Evolutionary conservation across 129 eudicot species (phyloP).

Genomic region (Flaveria trinervia): DNA sequence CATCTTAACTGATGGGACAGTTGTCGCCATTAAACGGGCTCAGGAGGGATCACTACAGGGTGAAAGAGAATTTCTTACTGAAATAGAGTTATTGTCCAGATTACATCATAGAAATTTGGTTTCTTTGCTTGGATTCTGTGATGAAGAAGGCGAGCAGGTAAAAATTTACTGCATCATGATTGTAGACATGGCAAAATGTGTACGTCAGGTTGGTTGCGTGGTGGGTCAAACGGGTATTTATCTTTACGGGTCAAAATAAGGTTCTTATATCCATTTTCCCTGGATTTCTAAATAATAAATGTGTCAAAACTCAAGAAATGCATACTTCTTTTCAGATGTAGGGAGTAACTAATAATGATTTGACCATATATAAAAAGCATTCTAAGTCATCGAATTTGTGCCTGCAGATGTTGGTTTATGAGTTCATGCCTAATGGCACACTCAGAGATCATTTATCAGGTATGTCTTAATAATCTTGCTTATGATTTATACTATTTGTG

Average conservation of each 20-base stretch:
- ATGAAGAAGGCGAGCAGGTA: slow-evolving; percentile 87
- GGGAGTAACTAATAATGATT: background rate
- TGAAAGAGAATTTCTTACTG: slow-evolving; percentile 75
- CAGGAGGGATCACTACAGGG: slow-evolving; percentile 85
- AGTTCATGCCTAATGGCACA: slow-evolving; percentile 94
- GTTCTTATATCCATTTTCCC: background rate
- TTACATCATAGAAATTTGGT: slow-evolving; percentile 80
- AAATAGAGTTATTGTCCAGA: slow-evolving; percentile 76
- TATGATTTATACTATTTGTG: slow-evolving; percentile 3
- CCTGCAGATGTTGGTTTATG: slow-evolving; percentile 86
- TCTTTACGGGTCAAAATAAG: background rate
- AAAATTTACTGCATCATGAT: slow-evolving; percentile 12
- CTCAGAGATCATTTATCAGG: slow-evolving; percentile 88
- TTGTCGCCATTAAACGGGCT: slow-evolving; percentile 85
- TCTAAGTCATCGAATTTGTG: slow-evolving; percentile 26
- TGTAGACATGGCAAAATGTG: slow-evolving; percentile 1
- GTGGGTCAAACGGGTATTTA: background rate
- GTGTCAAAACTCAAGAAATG: slow-evolving; percentile 9
- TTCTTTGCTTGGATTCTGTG: slow-evolving; percentile 75
- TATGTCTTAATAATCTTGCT: slow-evolving; percentile 25
- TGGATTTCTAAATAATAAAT: background rate
- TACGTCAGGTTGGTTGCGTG: background rate
- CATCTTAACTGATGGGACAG: slow-evolving; percentile 55
- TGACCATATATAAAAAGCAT: background rate
- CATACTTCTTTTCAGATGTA: background rate